phyloP scores from a whole-genome alignment of 75 land plant species.

The Pinus albicaulis region DNA sequence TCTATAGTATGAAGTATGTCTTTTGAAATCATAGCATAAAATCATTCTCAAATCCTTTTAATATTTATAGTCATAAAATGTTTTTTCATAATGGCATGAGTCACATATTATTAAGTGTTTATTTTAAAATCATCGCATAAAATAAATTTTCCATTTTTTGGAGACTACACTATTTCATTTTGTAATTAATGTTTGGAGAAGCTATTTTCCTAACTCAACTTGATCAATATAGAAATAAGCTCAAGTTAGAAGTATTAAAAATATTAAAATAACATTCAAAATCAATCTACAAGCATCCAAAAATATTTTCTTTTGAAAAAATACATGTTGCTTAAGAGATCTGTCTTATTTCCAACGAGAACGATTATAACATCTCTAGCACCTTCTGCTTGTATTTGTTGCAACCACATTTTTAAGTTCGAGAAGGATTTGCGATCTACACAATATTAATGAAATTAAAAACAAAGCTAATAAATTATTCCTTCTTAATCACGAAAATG shows the following conservation, averaged over 20 bases:
- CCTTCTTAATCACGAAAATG: background rate
- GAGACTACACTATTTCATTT: too few relatives aligned
- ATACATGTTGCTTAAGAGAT: constrained; percentile 29
- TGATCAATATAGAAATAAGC: too few relatives aligned
- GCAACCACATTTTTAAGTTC: constrained; percentile 29
- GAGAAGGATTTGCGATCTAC: constrained; percentile 34
- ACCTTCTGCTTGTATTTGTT: constrained; percentile 28
- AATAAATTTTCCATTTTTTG: too few relatives aligned
- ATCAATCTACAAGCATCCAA: background rate
- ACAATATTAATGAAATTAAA: background rate
- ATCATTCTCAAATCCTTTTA: background rate
- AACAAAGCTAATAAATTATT: background rate
- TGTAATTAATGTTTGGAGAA: too few relatives aligned
- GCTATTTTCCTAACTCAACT: too few relatives aligned
- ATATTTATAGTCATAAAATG: too few relatives aligned
- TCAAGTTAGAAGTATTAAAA: background rate
- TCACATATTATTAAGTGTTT: too few relatives aligned
- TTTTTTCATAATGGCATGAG: too few relatives aligned
- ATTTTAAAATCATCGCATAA: too few relatives aligned
- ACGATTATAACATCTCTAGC: constrained; percentile 30
- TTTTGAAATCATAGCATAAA: background rate
- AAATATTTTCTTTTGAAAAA: background rate
- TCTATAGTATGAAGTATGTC: background rate
- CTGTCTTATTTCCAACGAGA: constrained; percentile 43
- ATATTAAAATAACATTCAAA: background rate